Evolutionary conservation across 192 early-diverging fungal species (phyloP), one percentile per base, ranked within the genome.

Genomic region (Jimgerdemannia lactiflua): DNA sequence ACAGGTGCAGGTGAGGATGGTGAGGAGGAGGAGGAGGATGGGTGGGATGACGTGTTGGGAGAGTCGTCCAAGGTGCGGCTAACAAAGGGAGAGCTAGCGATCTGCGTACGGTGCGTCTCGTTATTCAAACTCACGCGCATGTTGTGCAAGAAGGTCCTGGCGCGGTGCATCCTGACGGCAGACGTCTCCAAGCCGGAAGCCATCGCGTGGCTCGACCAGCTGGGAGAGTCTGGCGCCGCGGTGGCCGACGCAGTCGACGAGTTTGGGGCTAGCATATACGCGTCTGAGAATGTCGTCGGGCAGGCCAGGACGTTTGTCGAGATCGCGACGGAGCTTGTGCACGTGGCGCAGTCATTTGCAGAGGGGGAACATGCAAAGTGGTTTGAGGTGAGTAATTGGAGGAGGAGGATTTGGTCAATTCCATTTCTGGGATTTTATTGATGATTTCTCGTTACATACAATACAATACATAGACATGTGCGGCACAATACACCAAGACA

Each of bases 181-280:
- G 17, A 18, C 2, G 17, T 39, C 14, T 10, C 4, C 19, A 3
- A 2, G 43, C 20, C 67, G 17, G 42, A 67, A 43, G 3, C 65
- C 64, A 11, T 4, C 49, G 39, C 10, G 68, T 64, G 83, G 84
- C 54, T 80, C 85, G 3, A 75, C 91, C 43, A 86, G 87, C 76
- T 82, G 81, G 19, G 73, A 84, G 43, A 86, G 89, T 42, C 82
- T 86, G 75, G 84, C 43, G 73, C 74, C 3, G 82, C 85, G 4
- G 76, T 77, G 43, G 80, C 79, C n/a, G 78, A 82, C 4, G 59
- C 54, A 44, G 71, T 41, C 9, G 76, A 65, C 14, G 68, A 69
- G 65, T 6, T 72, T 9, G 70, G 72, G 17, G 64, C 77, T 40
- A 82, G 81, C 70, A 70, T 70, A 59, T 65, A 65, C 41, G 67